A percentile compares a stretch with the other conserved stretches of the same genome.
Conservation (phyloP, 768 basidiomycete genomes). For the Rhizopogon roseolus region DNA sequence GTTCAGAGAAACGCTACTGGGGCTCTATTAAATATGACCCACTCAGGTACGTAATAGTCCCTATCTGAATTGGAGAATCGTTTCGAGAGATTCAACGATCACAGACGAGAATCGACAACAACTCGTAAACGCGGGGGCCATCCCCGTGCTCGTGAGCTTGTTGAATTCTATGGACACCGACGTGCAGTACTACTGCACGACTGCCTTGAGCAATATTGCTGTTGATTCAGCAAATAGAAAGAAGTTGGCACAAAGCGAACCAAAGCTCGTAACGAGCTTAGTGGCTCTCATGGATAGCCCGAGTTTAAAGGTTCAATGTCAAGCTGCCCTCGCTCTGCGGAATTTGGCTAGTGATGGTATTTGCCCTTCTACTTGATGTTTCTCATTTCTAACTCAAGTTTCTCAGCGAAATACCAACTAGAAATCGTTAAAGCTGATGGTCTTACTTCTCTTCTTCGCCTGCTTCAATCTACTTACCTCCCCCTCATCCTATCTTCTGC, state of each 20-base stretch:
- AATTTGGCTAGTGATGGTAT: constrained; percentile 96
- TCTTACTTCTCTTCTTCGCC: constrained; percentile 84
- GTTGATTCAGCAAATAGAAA: constrained; percentile 94
- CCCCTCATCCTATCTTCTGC: constrained; percentile 97
- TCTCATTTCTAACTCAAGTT: neutral
- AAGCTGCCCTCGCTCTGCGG: constrained; percentile 91
- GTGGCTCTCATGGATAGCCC: constrained; percentile 96
- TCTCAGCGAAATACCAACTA: constrained; percentile 92
- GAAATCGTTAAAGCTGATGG: constrained; percentile 98
- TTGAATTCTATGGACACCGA: constrained; percentile 98
- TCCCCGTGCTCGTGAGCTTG: constrained; percentile 92
- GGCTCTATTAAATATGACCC: constrained; percentile 97
- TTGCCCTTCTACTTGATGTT: constrained; percentile 11
- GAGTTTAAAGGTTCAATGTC: constrained; percentile 97
- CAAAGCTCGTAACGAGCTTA: constrained; percentile 89
- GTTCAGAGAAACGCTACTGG: constrained; percentile 99
- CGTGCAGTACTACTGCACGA: constrained; percentile 99
- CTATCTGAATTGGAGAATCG: constrained; percentile 3
- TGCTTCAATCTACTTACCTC: constrained; percentile 94
- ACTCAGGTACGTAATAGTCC: constrained; percentile 67
- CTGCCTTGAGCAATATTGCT: constrained; percentile 96
- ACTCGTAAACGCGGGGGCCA: constrained; percentile 96
- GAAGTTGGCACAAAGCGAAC: constrained; percentile 91
- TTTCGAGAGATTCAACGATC: constrained; percentile 2
- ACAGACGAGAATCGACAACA: constrained; percentile 97